Percentiles rank a stretch among this genome's conserved stretches.
Conservation (phyloP, 2,329 filamentous ascomycete species). For the Venturiaceae sp. region DNA sequence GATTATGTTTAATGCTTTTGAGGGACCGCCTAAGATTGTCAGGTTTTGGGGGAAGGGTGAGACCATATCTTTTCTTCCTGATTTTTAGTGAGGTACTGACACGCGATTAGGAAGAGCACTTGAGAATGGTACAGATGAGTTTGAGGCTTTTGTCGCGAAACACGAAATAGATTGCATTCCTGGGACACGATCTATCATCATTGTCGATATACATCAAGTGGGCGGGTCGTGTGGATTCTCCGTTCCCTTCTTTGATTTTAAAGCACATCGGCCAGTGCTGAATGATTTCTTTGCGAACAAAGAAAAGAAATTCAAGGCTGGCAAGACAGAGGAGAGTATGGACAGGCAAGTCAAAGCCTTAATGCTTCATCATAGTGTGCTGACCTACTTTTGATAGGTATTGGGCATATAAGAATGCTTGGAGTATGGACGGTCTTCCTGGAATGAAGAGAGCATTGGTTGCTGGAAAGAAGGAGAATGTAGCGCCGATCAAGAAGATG, state of each 20-base stretch:
- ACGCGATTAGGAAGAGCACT: neutral
- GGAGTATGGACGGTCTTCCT: slow-evolving; percentile 33
- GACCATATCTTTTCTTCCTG: slow-evolving; percentile 4
- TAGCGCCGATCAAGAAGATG: slow-evolving; percentile 34
- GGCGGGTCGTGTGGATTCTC: slow-evolving; percentile 31
- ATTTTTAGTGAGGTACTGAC: too few relatives aligned
- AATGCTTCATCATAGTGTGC: neutral
- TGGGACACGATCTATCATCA: slow-evolving; percentile 28
- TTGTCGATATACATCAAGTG: slow-evolving; percentile 34
- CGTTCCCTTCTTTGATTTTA: slow-evolving; percentile 35
- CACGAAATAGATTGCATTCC: slow-evolving; percentile 26
- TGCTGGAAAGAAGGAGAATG: slow-evolving; percentile 23
- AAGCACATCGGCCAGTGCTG: slow-evolving; percentile 26
- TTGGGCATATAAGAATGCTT: slow-evolving; percentile 34
- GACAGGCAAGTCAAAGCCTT: slow-evolving; percentile 21
- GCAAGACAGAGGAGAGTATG: slow-evolving; percentile 29
- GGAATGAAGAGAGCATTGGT: slow-evolving; percentile 30
- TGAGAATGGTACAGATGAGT: slow-evolving; percentile 1
- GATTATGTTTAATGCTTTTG: slow-evolving; percentile 32
- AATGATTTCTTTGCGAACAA: slow-evolving; percentile 30
- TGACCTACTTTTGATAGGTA: slow-evolving; percentile 20
- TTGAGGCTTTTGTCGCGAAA: slow-evolving; percentile 18
- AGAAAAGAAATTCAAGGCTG: slow-evolving; percentile 21
- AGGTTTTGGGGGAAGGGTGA: slow-evolving; percentile 29
- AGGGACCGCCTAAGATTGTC: slow-evolving; percentile 31